These are phyloP conservation scores for Ceratocystis albifundus DNA, from an alignment of 2,329 filamentous ascomycete species.

Conservation along the genomic window DNA sequence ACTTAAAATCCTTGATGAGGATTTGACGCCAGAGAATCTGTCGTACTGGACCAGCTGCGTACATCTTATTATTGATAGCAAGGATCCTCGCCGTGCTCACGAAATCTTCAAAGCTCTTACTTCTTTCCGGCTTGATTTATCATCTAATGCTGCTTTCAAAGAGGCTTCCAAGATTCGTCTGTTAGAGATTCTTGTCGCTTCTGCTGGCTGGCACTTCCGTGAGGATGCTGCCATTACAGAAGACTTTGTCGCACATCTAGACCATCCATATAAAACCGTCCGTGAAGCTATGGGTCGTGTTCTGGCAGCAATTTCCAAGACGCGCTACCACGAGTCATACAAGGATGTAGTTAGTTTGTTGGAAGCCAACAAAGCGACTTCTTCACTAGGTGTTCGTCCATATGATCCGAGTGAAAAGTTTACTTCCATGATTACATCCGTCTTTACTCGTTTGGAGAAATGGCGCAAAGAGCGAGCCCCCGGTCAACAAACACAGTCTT, in stretches of 20 bases:
- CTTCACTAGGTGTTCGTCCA: conserved; percentile 72
- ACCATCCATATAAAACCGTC: conserved; percentile 96
- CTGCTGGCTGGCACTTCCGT: conserved; percentile 93
- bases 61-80: conserved; percentile 75
- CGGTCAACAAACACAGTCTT: conserved; percentile 83
- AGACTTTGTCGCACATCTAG: conserved; percentile 80
- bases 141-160: conserved; percentile 94
- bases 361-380: conserved; percentile 63
- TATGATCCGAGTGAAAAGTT: conserved; percentile 72
- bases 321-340: conserved; percentile 89
- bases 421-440: conserved; percentile 53
- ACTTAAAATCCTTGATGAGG: conserved; percentile 75
- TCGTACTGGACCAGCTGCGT: conserved; percentile 92
- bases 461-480: conserved; percentile 78
- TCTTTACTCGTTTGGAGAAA: conserved; percentile 68
- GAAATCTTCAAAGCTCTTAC: conserved; percentile 75
- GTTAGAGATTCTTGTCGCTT: conserved; percentile 74
- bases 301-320: conserved; percentile 77
- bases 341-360: conserved; percentile 65
- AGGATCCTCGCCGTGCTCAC: conserved; percentile 77
- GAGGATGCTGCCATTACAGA: conserved; percentile 76
- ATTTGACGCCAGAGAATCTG: conserved; percentile 84
- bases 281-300: conserved; percentile 88
- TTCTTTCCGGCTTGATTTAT: conserved; percentile 82
- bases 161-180: conserved; percentile 93